Conservation (phyloP, 2,329 filamentous ascomycete species). For the Calonectria hongkongensis region DNA sequence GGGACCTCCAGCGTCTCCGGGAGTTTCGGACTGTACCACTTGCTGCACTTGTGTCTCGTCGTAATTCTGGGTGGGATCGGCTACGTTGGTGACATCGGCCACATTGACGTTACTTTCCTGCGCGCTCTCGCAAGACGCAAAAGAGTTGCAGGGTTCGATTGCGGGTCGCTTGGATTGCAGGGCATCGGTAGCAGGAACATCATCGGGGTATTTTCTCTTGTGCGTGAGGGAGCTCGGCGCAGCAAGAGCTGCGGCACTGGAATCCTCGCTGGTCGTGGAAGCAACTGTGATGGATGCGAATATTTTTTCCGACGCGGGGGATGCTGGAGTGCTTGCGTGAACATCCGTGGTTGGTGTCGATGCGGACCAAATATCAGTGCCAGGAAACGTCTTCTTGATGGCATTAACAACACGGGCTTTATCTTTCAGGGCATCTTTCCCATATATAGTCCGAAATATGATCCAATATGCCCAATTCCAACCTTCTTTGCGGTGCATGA, state of each 20-base stretch:
- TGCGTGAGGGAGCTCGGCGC: background rate
- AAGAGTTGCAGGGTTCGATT: background rate
- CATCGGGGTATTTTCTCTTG: constrained; percentile 20
- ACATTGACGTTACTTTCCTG: constrained; percentile 1
- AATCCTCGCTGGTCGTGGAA: background rate
- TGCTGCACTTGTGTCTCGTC: background rate
- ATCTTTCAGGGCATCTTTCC: constrained; percentile 1
- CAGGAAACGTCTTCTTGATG: constrained; percentile 17
- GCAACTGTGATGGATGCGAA: constrained; percentile 1
- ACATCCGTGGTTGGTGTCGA: background rate
- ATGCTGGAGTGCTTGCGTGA: background rate
- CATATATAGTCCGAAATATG: constrained; percentile 33
- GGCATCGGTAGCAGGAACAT: background rate
- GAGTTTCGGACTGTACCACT: constrained; percentile 16
- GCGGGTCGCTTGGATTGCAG: constrained; percentile 1
- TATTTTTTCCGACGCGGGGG: background rate
- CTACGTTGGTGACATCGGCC: background rate
- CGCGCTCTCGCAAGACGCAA: background rate
- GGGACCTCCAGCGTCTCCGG: constrained; percentile 12
- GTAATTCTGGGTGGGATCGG: constrained; percentile 9
- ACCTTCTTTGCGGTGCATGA: constrained; percentile 10
- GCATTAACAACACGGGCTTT: background rate
- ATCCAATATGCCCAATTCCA: constrained; percentile 40
- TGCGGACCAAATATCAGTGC: constrained; percentile 33
- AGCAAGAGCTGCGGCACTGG: background rate